Evolutionary conservation across 441 rosid genomes (phyloP), one percentile per base, ranked within the genome.

Genomic region (Iberis amara): DNA sequence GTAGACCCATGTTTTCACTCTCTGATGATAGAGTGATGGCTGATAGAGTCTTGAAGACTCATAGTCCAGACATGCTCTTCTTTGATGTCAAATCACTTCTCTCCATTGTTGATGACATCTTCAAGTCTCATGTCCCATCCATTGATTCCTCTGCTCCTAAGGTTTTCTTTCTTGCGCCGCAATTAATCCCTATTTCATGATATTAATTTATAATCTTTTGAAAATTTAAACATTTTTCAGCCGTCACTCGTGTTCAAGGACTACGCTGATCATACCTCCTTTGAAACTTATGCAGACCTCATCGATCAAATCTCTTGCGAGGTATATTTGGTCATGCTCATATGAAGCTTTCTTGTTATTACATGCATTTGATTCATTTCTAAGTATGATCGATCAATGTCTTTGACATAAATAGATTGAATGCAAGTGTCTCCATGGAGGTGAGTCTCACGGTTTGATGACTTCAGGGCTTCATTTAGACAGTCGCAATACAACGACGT

Each of bases 1-100:
- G 74, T 30, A 53, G 73, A 41, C 64, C 73, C 7, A 68, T 47
- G 75, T 62, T 76, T 24, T 50, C 80, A 21, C 59, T 74, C 43
- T 75, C 84, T n/a, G 86, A 90, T 47, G 95, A 85, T 52, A 55
- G 64, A 11, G 66, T 71, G 41, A 68, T 85, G 88, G 62, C 79
- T 70, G 83, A 74, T 58, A 79, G 75, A 62, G 74, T 90, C 47
- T 52, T 33, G 50, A 76, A 66, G 49, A 81, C 89, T 54, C 90
- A 90, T 57, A 52, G 64, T 33, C 90, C 92, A 8, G 95, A 87
- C 32, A 89, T 74, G 57, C n/a, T 70, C 5, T 73, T 46, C 42
- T 70, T 90, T 27, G 78, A 90, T 30, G 84, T 82, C 66, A 74
- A 35, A 43, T 77, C 88, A 8, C 86, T 90, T 42, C 77, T 90